Evolutionary conservation across 164 flowering plant genomes (phyloP).

Genomic region (Brasenia schreberi): DNA sequence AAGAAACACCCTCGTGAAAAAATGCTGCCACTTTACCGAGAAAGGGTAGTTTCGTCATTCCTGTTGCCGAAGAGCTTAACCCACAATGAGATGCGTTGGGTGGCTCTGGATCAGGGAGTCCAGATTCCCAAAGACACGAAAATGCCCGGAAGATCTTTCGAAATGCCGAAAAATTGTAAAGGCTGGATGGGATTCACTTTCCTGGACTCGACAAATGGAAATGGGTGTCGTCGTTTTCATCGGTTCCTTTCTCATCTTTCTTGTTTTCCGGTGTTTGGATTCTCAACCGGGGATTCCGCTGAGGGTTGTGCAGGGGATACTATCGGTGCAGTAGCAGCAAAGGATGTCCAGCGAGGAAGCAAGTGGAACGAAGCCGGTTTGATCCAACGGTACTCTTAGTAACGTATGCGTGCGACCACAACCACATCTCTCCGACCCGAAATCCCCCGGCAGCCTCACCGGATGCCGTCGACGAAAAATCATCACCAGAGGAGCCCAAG

Average conservation of each 20-base stretch:
- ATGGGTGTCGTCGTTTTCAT: not conserved
- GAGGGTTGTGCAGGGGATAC: conserved; percentile 44
- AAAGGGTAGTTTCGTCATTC: not conserved
- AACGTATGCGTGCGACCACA: conserved; percentile 83
- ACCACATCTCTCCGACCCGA: conserved; percentile 48
- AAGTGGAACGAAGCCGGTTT: conserved; percentile 71
- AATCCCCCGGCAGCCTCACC: not conserved
- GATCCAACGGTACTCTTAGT: conserved; percentile 74
- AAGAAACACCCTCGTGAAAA: too few relatives aligned
- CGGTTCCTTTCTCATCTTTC: not conserved
- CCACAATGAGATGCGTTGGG: not conserved
- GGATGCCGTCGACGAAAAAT: not conserved
- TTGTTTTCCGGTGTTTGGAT: not conserved
- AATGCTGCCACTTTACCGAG: not conserved
- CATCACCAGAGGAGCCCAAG: not conserved
- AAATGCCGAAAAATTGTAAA: not conserved
- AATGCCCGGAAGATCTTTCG: not conserved
- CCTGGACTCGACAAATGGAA: not conserved
- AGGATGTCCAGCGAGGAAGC: conserved; percentile 93
- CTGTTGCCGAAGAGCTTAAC: not conserved
- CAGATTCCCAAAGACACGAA: not conserved
- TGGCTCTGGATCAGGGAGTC: not conserved
- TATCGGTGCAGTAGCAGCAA: conserved; percentile 85
- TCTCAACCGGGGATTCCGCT: not conserved
- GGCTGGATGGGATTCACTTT: not conserved